A percentile compares a stretch with the other conserved stretches of the same genome.
phyloP scores from a whole-genome alignment of 495 filamentous ascomycete genomes.

The Neurospora discreta region DNA sequence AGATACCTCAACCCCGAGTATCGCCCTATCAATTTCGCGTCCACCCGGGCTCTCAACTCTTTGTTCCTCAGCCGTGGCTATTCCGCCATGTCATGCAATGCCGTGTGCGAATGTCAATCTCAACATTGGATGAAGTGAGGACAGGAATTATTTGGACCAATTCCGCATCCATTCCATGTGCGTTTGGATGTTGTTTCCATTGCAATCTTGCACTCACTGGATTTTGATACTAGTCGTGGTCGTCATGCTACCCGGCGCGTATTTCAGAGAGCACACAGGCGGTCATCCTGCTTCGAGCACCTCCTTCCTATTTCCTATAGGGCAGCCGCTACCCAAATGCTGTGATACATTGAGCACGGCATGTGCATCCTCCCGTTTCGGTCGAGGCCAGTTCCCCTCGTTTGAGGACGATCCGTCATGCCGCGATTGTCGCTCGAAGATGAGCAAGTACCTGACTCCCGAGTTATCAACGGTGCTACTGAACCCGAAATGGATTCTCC shows the following conservation, averaged over 20 bases:
- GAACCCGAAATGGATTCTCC: neutral
- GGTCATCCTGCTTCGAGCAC: neutral
- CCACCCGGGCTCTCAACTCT: neutral
- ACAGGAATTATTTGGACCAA: slow-evolving; percentile 6
- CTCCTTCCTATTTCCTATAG: neutral
- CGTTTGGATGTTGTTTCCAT: neutral
- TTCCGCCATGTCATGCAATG: neutral
- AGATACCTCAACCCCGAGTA: neutral
- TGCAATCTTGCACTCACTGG: too few relatives aligned
- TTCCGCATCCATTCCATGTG: slow-evolving; percentile 11
- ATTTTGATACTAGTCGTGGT: neutral
- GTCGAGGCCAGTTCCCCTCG: neutral
- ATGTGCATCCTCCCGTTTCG: neutral
- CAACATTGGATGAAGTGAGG: slow-evolving; percentile 17
- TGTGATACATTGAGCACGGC: neutral
- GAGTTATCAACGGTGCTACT: neutral
- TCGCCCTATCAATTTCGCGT: neutral
- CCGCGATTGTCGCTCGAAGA: neutral
- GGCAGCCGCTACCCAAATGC: neutral
- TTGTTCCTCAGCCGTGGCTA: neutral
- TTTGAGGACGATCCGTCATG: neutral
- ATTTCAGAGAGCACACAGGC: neutral
- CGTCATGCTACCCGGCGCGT: neutral
- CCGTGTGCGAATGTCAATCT: slow-evolving; percentile 4
- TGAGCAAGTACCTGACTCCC: neutral